Evolutionary conservation across 768 basidiomycete species (phyloP).

Genomic region (Lentinula sp.): DNA sequence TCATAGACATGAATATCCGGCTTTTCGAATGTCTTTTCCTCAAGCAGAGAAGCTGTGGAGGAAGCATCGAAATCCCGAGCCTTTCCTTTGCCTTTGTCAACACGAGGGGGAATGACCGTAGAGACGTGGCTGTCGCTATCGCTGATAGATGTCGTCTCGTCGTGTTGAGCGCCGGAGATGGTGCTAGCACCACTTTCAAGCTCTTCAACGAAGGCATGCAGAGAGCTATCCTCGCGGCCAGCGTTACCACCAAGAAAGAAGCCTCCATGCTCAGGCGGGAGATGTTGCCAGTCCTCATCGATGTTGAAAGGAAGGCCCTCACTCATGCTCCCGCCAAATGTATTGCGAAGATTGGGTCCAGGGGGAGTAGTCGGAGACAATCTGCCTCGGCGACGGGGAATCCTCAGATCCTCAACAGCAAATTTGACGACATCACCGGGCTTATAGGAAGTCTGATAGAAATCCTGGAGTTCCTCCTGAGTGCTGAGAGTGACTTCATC

Average conservation of each 20-base stretch:
- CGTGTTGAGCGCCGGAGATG: conserved; percentile 18
- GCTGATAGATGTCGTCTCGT: conserved; percentile 18
- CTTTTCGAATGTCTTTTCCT: conserved; percentile 43
- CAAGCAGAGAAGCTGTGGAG: conserved; percentile 34
- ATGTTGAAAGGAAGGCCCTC: conserved; percentile 38
- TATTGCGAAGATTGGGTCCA: conserved; percentile 41
- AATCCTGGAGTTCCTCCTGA: conserved; percentile 73
- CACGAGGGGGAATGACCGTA: conserved; percentile 15
- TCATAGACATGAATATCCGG: conserved; percentile 58
- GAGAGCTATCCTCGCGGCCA: conserved; percentile 28
- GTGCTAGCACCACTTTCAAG: conserved; percentile 31
- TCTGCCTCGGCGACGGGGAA: conserved; percentile 24
- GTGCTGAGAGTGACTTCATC: conserved; percentile 77
- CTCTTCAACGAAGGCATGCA: conserved; percentile 60
- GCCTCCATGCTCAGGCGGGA: conserved; percentile 34
- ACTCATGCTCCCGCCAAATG: conserved; percentile 39
- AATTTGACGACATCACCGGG: conserved; percentile 45
- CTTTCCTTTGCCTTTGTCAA: conserved; percentile 47
- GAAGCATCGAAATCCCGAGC: conserved; percentile 26
- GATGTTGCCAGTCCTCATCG: conserved; percentile 58
- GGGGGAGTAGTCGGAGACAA: conserved; percentile 22
- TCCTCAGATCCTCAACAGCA: conserved; percentile 53
- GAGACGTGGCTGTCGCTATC: conserved; percentile 27
- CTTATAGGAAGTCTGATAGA: conserved; percentile 35
- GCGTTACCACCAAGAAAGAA: conserved; percentile 27